Evolutionary conservation across 129 eudicot genomes (phyloP).

Genomic region (Oenanthe sinensis): DNA sequence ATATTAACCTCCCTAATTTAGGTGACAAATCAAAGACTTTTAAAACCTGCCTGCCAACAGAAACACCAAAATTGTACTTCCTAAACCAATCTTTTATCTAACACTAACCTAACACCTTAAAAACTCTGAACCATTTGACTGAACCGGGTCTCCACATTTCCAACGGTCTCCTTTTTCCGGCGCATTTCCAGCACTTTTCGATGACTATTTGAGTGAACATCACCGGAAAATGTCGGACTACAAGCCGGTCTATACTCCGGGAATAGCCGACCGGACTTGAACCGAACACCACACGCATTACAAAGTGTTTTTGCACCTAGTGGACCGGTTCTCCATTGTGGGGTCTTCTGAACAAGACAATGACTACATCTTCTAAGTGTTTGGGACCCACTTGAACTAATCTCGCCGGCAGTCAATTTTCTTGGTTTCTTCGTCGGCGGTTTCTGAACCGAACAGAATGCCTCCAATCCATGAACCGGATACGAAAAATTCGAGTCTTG

Average conservation of each 20-base stretch:
- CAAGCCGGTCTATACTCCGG: no score
- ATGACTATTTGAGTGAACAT: no score
- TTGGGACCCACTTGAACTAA: constrained; percentile 20
- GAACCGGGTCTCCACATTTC: constrained; percentile 23
- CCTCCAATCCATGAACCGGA: constrained; percentile 32
- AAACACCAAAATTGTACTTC: constrained; percentile 42
- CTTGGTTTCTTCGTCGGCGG: constrained; percentile 42
- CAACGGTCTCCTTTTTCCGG: background rate
- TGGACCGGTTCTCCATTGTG: constrained; percentile 98
- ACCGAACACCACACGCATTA: background rate
- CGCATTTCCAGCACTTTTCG: no score
- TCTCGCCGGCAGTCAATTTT: constrained; percentile 20
- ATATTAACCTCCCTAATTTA: no score
- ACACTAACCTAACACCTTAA: constrained; percentile 6
- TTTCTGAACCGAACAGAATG: constrained; percentile 23
- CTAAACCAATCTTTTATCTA: background rate
- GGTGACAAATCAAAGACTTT: constrained; percentile 13
- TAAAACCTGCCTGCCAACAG: constrained; percentile 17
- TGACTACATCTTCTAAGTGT: constrained; percentile 58
- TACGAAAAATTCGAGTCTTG: constrained; percentile 39
- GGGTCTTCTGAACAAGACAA: constrained; percentile 82
- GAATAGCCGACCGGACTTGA: no score
- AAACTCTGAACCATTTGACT: constrained; percentile 25
- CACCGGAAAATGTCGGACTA: no score
- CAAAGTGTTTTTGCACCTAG: constrained; percentile 85